Base-by-base conservation (phyloP, 2,329 filamentous ascomycete species). In the Sarocladium strictum region DNA sequence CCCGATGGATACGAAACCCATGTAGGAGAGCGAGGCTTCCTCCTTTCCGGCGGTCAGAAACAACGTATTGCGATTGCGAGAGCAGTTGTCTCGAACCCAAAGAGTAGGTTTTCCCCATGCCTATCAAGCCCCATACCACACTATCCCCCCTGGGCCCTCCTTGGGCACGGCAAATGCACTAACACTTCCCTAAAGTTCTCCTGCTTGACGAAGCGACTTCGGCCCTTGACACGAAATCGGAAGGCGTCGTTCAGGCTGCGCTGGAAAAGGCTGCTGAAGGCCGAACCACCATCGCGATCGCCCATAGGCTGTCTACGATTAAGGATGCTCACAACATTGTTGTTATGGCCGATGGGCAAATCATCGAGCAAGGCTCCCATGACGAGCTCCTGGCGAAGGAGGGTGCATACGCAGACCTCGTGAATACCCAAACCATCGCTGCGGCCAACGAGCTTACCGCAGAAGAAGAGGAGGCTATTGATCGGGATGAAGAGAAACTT, bases 131-230 rank as follows among this genome's bases (percentile, higher is more conserved):
- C n/a, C n/a, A n/a, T n/a, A n/a, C n/a, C n/a, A n/a, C n/a, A n/a
- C n/a, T n/a, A n/a, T n/a, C n/a, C n/a, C n/a, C n/a, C n/a, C n/a
- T n/a, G n/a, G n/a, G n/a, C n/a, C n/a, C n/a, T n/a, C n/a, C n/a
- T n/a, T n/a, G n/a, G n/a, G n/a, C n/a, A n/a, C n/a, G n/a, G n/a
- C n/a, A n/a, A n/a, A n/a, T n/a, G n/a, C n/a, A n/a, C n/a, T n/a
- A n/a, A n/a, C n/a, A n/a, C 24, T 32, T 11, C 19, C 24, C 15
- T 2, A 55, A 60, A 77, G 74, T 99, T 63, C 78, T 99, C 1
- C 80, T 99, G 0, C 84, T 99, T 4, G 94, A 99, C 60, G 94
- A 99, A 69, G 94, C 94, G 4, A 99, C 94, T 0, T 94, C 89
- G 35, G 91, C 91, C 3, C 79, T 99, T 0, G 94, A 99, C 65